Conservation (phyloP, 257 asterid genomes). For the Lantana camara region DNA sequence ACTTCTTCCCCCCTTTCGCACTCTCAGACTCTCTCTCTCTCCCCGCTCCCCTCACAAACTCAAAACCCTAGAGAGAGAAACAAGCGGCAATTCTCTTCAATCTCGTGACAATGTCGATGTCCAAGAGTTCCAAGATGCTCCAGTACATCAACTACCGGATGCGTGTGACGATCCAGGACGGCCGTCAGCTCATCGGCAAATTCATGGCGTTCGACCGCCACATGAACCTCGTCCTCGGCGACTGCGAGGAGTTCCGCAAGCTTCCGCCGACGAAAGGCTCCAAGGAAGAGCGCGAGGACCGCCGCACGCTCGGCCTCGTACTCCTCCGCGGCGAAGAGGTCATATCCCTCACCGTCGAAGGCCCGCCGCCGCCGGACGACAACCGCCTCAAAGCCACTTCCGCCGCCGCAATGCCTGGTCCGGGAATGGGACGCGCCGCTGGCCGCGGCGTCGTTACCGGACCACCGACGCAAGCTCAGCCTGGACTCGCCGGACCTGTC, state of each 20-base stretch:
- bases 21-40: background rate
- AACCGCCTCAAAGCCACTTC: conserved; percentile 68
- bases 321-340: conserved; percentile 94
- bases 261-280: conserved; percentile 81
- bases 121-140: conserved; percentile 93
- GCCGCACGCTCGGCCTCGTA: conserved; percentile 91
- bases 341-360: conserved; percentile 90
- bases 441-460: conserved; percentile 88
- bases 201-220: conserved; percentile 98
- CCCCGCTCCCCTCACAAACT: conserved; percentile 4
- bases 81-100: background rate
- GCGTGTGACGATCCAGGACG: conserved; percentile 94
- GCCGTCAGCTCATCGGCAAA: conserved; percentile 86
- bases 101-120: conserved; percentile 79
- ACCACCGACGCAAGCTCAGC: conserved; percentile 73
- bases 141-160: conserved; percentile 91
- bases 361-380: conserved; percentile 96
- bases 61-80: conserved; percentile 38
- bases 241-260: conserved; percentile 91
- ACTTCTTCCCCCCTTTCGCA: background rate
- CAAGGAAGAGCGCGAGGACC: conserved; percentile 86
- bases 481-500: conserved; percentile 84
- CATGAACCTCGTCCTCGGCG: conserved; percentile 94
- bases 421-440: conserved; percentile 88
- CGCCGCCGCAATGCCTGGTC: conserved; percentile 58